Conservation (phyloP, 1,284 basidiomycete genomes). For the Filobasidium uniguttulatum region DNA sequence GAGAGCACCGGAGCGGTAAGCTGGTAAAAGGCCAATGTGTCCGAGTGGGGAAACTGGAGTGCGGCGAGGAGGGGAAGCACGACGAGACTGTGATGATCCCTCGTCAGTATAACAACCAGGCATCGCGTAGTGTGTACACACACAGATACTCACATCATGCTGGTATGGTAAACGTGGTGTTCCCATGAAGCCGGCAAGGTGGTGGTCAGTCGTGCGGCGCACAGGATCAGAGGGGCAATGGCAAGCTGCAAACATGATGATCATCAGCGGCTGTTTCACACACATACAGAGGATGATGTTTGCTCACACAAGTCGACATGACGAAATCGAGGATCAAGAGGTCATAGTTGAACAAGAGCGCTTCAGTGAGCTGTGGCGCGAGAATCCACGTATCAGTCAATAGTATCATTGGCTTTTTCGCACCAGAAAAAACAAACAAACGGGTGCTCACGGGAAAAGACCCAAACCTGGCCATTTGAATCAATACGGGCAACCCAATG, state of each 20-base stretch:
- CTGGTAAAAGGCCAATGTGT: conserved; percentile 5
- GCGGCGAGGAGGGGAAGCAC: conserved; percentile 12
- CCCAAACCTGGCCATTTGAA: background rate
- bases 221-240: conserved; percentile 8
- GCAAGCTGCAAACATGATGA: conserved; percentile 2
- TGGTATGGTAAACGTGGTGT: conserved; percentile 13
- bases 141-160: conserved; percentile 7
- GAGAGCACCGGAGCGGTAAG: conserved; percentile 8
- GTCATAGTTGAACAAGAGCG: conserved; percentile 6
- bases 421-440: no score
- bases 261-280: background rate
- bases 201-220: background rate
- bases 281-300: background rate
- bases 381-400: background rate
- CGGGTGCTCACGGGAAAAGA: background rate
- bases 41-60: conserved; percentile 10
- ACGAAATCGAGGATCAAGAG: conserved; percentile 6
- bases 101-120: no score
- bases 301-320: conserved; percentile 1
- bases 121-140: background rate
- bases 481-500: background rate
- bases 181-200: conserved; percentile 10
- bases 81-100: conserved; percentile 10
- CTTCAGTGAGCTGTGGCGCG: background rate
- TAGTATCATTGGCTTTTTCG: no score